These are phyloP conservation scores for Salix purpurea DNA, from an alignment of 345 rosid species.

Conservation along the genomic window DNA sequence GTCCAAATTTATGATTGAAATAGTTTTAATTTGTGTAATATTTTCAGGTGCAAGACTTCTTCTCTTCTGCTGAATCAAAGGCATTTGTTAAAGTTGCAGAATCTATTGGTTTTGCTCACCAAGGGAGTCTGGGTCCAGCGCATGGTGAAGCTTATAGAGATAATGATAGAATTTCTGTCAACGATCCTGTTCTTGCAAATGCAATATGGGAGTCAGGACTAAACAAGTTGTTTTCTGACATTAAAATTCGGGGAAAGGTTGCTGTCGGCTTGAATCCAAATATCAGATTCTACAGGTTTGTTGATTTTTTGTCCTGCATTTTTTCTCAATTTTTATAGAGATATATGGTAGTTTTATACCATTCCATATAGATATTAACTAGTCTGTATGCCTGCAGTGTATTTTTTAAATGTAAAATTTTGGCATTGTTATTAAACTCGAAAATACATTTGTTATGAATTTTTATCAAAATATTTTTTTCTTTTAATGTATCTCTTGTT, in stretches of 20 bases:
- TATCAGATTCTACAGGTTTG: constrained; percentile 75
- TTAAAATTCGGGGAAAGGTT: constrained; percentile 66
- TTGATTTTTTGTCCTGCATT: background rate
- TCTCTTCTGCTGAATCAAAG: constrained; percentile 61
- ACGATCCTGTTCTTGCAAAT: constrained; percentile 64
- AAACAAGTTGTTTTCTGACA: constrained; percentile 50
- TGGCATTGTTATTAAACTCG: too few relatives aligned
- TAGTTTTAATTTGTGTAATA: constrained; percentile 8
- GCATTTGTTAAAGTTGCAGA: constrained; percentile 64
- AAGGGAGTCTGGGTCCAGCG: constrained; percentile 89
- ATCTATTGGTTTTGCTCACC: constrained; percentile 75
- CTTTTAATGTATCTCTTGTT: too few relatives aligned
- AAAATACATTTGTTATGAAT: too few relatives aligned
- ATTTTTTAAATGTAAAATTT: too few relatives aligned
- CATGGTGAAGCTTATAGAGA: constrained; percentile 91
- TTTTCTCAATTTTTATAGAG: background rate
- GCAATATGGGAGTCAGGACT: constrained; percentile 76
- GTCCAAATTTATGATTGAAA: constrained; percentile 2
- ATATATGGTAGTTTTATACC: background rate
- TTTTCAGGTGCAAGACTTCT: constrained; percentile 65
- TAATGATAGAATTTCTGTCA: constrained; percentile 67
- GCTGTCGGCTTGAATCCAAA: constrained; percentile 92
- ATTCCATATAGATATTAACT: background rate
- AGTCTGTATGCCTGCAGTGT: too few relatives aligned
- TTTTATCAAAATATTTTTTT: too few relatives aligned